Conservation (phyloP, 1,139 yeast genomes). For the Sugiyamaella sp. region DNA sequence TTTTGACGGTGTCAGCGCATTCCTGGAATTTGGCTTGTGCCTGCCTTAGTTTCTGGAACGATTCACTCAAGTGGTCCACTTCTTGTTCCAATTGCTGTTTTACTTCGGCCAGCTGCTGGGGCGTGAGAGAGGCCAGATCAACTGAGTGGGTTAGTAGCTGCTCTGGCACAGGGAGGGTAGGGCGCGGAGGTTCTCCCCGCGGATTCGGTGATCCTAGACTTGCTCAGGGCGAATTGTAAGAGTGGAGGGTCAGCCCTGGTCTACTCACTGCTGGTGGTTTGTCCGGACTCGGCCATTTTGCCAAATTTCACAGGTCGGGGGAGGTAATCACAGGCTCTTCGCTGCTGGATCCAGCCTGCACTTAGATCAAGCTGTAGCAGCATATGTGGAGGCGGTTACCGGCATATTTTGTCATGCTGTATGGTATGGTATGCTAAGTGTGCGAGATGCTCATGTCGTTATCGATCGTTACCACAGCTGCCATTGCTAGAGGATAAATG, state of each 20-base stretch:
- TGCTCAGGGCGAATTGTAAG: no score
- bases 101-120: constrained; percentile 83
- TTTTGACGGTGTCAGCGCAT: constrained; percentile 71
- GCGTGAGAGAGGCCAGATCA: constrained; percentile 70
- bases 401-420: no score
- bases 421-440: not conserved
- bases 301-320: no score
- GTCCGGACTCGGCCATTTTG: constrained; percentile 15
- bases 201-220: no score
- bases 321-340: no score
- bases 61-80: constrained; percentile 79
- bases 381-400: no score
- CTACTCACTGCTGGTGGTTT: constrained; percentile 19
- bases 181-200: not conserved
- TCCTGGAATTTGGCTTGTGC: constrained; percentile 85
- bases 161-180: no score
- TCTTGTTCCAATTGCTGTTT: constrained; percentile 86
- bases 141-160: constrained; percentile 28
- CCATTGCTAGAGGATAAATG: constrained; percentile 12
- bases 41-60: constrained; percentile 79
- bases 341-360: no score
- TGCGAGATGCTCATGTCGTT: not conserved
- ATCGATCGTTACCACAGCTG: not conserved
- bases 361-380: no score
- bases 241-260: no score